A percentile compares a stretch with the other conserved stretches of the same genome.
Conservation (phyloP, 108 stramenopile species). For the Nitzschia sp. region DNA sequence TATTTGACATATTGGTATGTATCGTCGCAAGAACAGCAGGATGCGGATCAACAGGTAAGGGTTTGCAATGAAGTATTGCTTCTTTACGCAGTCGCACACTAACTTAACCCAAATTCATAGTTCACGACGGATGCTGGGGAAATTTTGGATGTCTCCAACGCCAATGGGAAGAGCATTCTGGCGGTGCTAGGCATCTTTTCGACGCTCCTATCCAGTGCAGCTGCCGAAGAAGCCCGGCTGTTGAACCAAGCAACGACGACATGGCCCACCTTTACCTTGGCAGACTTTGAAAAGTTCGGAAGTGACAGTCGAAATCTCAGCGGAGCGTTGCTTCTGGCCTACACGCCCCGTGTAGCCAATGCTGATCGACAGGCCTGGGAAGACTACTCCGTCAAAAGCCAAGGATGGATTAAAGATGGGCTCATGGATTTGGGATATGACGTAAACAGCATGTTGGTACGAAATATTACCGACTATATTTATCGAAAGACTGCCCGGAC, state of each 20-base stretch:
- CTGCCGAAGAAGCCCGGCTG: background rate
- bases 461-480: background rate
- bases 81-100: no score
- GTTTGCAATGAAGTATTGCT: background rate
- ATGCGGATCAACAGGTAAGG: conserved; percentile 1
- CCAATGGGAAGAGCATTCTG: background rate
- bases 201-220: background rate
- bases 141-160: conserved; percentile 2
- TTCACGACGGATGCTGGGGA: conserved; percentile 9
- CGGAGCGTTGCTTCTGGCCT: background rate
- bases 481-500: background rate
- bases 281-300: conserved; percentile 10
- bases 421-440: background rate
- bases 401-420: conserved; percentile 13
- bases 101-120: no score
- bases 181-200: background rate
- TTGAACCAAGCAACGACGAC: background rate
- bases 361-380: conserved; percentile 19
- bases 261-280: conserved; percentile 11
- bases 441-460: background rate
- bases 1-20: conserved; percentile 14
- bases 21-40: conserved; percentile 5
- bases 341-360: background rate
- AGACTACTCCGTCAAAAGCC: conserved; percentile 8
- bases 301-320: background rate